phyloP scores from a whole-genome alignment of 495 filamentous ascomycete genomes.

The Talaromyces liani region DNA sequence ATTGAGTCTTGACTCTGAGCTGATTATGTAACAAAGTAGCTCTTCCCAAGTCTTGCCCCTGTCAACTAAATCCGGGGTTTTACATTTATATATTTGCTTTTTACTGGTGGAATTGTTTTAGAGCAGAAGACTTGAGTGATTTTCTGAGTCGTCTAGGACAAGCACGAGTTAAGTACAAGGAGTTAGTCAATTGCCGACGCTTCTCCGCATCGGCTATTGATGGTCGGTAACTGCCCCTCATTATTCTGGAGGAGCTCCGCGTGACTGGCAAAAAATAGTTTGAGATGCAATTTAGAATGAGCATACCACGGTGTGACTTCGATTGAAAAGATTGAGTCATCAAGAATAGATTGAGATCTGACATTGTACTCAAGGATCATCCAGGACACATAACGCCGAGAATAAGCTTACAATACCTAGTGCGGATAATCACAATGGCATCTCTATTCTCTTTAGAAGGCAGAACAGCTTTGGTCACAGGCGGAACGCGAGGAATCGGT shows the following conservation, averaged over 20 bases:
- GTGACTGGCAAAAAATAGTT: neutral
- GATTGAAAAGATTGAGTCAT: neutral
- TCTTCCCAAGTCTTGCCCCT: too few species aligned
- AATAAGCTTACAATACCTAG: neutral
- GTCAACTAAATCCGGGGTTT: too few species aligned
- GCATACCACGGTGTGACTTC: neutral
- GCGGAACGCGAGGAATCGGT: conserved; percentile 83
- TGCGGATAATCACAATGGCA: conserved; percentile 10
- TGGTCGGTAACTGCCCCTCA: conserved; percentile 4
- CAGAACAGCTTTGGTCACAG: conserved; percentile 77
- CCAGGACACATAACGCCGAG: neutral
- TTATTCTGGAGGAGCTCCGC: neutral
- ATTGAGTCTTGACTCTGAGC: neutral
- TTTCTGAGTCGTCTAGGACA: neutral
- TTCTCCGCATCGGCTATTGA: conserved; percentile 7
- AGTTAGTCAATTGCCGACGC: conserved; percentile 1
- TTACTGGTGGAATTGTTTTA: neutral
- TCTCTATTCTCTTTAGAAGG: conserved; percentile 40
- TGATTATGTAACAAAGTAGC: neutral
- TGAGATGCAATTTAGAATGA: neutral
- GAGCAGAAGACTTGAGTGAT: neutral
- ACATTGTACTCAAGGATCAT: neutral
- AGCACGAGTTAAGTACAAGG: too few species aligned
- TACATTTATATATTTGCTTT: neutral
- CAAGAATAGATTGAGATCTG: neutral